A percentile compares a stretch with the other conserved stretches of the same genome.
Conservation (phyloP, 2,329 filamentous ascomycete genomes). For the Penicillium sp. region DNA sequence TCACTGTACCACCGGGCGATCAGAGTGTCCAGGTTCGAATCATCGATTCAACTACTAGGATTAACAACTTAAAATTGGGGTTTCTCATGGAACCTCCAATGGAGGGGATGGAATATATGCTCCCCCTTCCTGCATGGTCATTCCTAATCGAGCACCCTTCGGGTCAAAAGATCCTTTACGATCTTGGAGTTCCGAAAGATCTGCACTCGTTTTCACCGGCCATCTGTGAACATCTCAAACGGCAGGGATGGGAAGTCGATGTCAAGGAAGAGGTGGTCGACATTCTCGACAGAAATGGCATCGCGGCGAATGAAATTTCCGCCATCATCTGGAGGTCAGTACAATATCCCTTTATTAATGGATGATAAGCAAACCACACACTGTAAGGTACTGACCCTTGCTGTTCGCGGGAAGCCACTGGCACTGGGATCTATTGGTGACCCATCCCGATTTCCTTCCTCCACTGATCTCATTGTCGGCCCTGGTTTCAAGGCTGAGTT, state of each 20-base stretch:
- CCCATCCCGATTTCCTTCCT: slow-evolving; percentile 42
- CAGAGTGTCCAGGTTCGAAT: slow-evolving; percentile 9
- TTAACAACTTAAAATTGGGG: not conserved
- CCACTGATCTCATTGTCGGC: slow-evolving; percentile 48
- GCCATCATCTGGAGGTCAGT: slow-evolving; percentile 10
- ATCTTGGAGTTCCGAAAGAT: slow-evolving; percentile 50
- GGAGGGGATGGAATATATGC: not conserved
- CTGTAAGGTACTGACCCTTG: not conserved
- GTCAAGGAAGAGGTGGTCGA: slow-evolving; percentile 10
- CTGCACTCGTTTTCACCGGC: slow-evolving; percentile 40
- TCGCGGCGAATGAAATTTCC: not conserved
- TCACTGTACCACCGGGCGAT: slow-evolving; percentile 2
- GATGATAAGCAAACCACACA: not conserved
- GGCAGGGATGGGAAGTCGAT: not conserved
- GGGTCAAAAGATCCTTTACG: slow-evolving; percentile 45
- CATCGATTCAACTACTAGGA: slow-evolving; percentile 13
- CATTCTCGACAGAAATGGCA: not conserved
- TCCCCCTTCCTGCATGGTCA: slow-evolving; percentile 12
- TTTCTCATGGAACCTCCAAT: slow-evolving; percentile 14
- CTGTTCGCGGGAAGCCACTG: slow-evolving; percentile 19
- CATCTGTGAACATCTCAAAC: not conserved
- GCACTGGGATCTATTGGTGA: slow-evolving; percentile 46
- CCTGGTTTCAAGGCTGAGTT: slow-evolving; percentile 47
- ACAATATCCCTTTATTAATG: not conserved
- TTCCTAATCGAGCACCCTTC: slow-evolving; percentile 31